Percentiles rank a stretch among this genome's conserved stretches.
phyloP scores from a whole-genome alignment of 2,329 filamentous ascomycete species.

The Drechmeria coniospora region DNA sequence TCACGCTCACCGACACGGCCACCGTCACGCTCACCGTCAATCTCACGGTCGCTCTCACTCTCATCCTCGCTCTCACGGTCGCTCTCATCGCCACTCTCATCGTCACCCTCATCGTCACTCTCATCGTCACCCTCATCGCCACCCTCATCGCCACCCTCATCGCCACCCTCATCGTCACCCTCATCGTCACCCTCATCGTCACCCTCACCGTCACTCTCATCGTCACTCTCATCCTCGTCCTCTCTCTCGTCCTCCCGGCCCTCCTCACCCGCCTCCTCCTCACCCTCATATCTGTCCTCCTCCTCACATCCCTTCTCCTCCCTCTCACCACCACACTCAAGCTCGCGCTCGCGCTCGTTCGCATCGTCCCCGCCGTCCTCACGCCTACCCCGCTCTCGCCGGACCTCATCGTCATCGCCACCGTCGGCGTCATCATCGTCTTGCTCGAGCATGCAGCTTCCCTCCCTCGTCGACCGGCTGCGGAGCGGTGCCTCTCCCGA shows the following conservation, averaged over 20 bases:
- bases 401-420: not conserved
- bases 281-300: not conserved
- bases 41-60: too few species aligned
- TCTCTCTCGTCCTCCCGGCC: not conserved
- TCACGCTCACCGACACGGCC: too few species aligned
- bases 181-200: not conserved
- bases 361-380: not conserved
- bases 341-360: too few species aligned
- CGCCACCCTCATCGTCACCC: not conserved
- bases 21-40: too few species aligned
- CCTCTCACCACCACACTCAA: too few species aligned
- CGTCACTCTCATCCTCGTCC: not conserved
- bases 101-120: too few species aligned
- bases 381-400: not conserved
- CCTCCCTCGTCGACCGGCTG: constrained; percentile 21
- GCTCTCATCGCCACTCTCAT: too few species aligned
- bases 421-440: constrained; percentile 1
- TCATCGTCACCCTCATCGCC: too few species aligned
- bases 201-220: not conserved
- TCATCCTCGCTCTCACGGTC: too few species aligned
- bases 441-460: constrained; percentile 20
- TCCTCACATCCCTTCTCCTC: too few species aligned
- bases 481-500: constrained; percentile 23
- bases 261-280: not conserved
- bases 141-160: too few species aligned